Percentiles rank a stretch among this genome's conserved stretches.
phyloP scores from a whole-genome alignment of 2,329 filamentous ascomycete species.

The Exserohilum rostratum region DNA sequence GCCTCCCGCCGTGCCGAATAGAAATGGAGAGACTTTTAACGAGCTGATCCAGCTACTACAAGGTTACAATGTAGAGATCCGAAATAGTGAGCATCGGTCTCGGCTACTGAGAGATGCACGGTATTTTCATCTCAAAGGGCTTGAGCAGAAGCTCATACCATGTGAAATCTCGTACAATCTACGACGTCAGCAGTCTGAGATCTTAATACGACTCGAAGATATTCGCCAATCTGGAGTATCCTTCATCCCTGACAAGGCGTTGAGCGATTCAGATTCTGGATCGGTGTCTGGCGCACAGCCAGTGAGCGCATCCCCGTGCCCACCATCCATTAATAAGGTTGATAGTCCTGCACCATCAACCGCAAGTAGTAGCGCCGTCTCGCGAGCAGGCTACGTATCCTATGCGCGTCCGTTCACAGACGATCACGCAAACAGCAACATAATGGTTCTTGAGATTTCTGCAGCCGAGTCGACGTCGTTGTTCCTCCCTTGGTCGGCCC shows the following conservation, averaged over 20 bases:
- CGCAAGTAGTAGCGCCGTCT: slow-evolving; percentile 16
- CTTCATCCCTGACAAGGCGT: slow-evolving; percentile 60
- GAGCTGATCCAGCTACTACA: slow-evolving; percentile 82
- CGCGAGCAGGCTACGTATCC: slow-evolving; percentile 64
- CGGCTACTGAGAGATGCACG: slow-evolving; percentile 83
- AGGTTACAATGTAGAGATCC: slow-evolving; percentile 81
- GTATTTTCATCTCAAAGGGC: slow-evolving; percentile 90
- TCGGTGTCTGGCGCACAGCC: slow-evolving; percentile 25
- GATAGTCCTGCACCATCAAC: slow-evolving; percentile 29
- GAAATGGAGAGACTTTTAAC: slow-evolving; percentile 81
- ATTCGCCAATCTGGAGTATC: slow-evolving; percentile 85
- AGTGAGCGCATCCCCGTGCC: slow-evolving; percentile 32
- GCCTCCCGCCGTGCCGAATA: slow-evolving; percentile 79
- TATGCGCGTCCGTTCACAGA: slow-evolving; percentile 91
- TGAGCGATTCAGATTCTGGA: slow-evolving; percentile 24
- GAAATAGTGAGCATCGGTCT: slow-evolving; percentile 75
- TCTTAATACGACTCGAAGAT: slow-evolving; percentile 79
- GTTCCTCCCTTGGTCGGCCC: slow-evolving; percentile 27
- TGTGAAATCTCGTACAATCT: slow-evolving; percentile 79
- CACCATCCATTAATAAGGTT: slow-evolving; percentile 30
- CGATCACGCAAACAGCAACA: slow-evolving; percentile 66
- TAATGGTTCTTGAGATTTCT: slow-evolving; percentile 75
- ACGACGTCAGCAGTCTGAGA: slow-evolving; percentile 71
- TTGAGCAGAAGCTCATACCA: slow-evolving; percentile 85
- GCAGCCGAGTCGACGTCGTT: slow-evolving; percentile 51